Evolutionary conservation across 1,284 basidiomycete species (phyloP).

Genomic region (Papiliotrema flavescens): DNA sequence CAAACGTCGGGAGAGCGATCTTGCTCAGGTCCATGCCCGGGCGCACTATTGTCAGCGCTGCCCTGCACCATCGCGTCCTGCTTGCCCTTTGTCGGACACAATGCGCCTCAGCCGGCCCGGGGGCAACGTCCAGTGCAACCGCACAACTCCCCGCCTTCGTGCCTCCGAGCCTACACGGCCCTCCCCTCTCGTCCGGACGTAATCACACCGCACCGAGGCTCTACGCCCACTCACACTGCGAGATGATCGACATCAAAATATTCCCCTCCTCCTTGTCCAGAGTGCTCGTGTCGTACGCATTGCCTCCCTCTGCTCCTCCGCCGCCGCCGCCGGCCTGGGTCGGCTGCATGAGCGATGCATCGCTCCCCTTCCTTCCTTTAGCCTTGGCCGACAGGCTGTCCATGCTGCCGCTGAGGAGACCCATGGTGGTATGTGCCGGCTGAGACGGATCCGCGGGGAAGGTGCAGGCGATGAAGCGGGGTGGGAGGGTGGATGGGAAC

Average conservation of each 20-base stretch:
- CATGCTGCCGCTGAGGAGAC: neutral
- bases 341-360: neutral
- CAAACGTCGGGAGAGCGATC: slow-evolving; percentile 91
- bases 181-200: no score
- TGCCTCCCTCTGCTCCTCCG: slow-evolving; percentile 21
- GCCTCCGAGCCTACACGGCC: no score
- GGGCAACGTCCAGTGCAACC: no score
- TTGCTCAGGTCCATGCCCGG: slow-evolving; percentile 91
- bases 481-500: no score
- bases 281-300: slow-evolving; percentile 43
- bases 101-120: no score
- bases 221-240: slow-evolving; percentile 41
- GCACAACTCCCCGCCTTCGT: no score
- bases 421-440: neutral
- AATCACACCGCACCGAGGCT: no score
- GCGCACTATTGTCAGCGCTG: slow-evolving; percentile 56
- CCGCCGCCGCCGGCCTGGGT: neutral
- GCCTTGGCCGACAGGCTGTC: neutral
- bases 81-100: no score
- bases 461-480: no score
- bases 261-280: slow-evolving; percentile 51
- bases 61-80: neutral
- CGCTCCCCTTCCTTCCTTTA: neutral
- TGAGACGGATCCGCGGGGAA: no score
- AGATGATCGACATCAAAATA: slow-evolving; percentile 45